Evolutionary conservation across 495 filamentous ascomycete genomes (phyloP), one percentile per base, ranked within the genome.

Genomic region (Filosporella fistucella): DNA sequence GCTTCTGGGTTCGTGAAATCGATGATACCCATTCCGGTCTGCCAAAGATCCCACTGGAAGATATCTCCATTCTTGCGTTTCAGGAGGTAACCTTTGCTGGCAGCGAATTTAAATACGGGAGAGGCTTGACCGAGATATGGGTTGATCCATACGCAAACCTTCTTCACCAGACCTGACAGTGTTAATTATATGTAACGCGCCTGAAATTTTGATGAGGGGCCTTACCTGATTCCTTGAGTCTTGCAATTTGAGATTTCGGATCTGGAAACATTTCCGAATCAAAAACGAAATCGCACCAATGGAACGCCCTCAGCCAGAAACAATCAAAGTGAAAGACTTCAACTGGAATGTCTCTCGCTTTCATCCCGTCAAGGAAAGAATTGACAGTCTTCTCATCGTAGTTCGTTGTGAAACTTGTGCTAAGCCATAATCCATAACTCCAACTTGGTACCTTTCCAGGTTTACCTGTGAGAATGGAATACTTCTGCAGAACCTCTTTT

Each of bases 11-110:
- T 87, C 4, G 84, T 87, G 63, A 87, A 85, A 56, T 86, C 84
- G 8, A 87, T 69, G 3, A 87, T 65, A 2, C 81, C 82, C 84
- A 88, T 88, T 26, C 84, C 83, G 16, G 81, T 77, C 57, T 86
- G 81, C 83, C 83, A 87, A 28, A 83, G 63, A 55, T 86, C 84
- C 80, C 82, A 86, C 63, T 87, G 82, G 73, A 76, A 87, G 18
- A 87, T 64, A 44, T 84, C 81, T 16, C 80, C 82, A 49, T 88
- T 82, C 44, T 68, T 77, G 16, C 81, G 76, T 66, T 82, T 84
- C 40, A 87, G 68, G 22, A 87, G 70, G 53, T 86, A 88, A 0
- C 83, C 82, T 40, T 82, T 81, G 45, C 74, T 68, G 5, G 77
- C 82, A 3, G 82, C 84, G 38, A 77, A 69, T 43, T 72, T 57